A percentile compares a stretch with the other conserved stretches of the same genome.
Evolutionary conservation across 208 protist genomes (phyloP).

Genomic region (Leishmania braziliensis): DNA sequence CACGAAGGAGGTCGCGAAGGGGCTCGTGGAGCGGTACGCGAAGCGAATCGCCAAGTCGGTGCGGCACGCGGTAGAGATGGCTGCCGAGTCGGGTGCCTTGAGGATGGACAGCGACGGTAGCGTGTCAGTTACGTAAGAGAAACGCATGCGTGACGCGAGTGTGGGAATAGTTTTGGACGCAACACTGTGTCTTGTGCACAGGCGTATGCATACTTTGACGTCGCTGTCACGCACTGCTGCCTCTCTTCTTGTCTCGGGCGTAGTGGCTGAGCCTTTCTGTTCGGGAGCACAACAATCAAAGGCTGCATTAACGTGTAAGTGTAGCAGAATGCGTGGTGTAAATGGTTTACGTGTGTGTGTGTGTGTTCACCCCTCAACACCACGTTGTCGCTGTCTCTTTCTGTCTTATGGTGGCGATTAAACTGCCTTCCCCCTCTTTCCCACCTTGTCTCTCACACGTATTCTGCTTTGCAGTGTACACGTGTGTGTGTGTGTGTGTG

Average conservation of each 20-base stretch:
- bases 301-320: neutral
- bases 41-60: conserved; percentile 69
- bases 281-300: no score
- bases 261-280: neutral
- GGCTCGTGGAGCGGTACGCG: conserved; percentile 60
- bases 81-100: conserved; percentile 43
- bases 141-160: neutral
- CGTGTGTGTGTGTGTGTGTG: neutral
- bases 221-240: neutral
- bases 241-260: neutral
- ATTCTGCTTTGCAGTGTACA: neutral
- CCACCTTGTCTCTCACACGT: neutral
- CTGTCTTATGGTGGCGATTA: neutral
- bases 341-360: neutral
- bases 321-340: neutral
- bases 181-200: neutral
- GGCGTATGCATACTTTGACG: neutral
- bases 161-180: neutral
- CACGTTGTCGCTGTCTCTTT: neutral
- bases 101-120: conserved; percentile 41
- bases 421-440: neutral
- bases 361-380: neutral
- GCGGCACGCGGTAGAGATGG: conserved; percentile 44
- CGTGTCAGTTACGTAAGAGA: conserved; percentile 14
- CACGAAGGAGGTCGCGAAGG: conserved; percentile 48